Conservation (phyloP, 257 asterid species). For the Nicotiana noctiflora region DNA sequence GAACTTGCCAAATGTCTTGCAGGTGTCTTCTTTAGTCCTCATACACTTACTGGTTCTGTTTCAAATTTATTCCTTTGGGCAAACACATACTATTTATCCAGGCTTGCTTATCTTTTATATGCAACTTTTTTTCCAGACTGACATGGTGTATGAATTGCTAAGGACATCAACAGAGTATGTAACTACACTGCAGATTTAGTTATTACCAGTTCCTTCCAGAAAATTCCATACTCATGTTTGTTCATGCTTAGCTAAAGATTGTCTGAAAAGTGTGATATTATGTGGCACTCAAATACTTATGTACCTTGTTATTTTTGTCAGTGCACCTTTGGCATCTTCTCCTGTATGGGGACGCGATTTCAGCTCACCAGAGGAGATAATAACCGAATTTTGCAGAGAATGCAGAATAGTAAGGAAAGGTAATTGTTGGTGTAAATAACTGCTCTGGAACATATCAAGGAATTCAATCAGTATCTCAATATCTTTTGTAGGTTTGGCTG, state of each 20-base stretch:
- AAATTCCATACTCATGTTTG: not conserved
- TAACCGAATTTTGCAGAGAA: slow-evolving; percentile 95
- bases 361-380: slow-evolving; percentile 80
- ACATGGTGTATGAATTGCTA: slow-evolving; percentile 94
- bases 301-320: slow-evolving; percentile 28
- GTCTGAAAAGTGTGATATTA: not conserved
- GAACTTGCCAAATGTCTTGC: slow-evolving; percentile 93
- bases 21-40: slow-evolving; percentile 33
- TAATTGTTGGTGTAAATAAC: slow-evolving; percentile 16
- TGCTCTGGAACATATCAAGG: slow-evolving; percentile 11
- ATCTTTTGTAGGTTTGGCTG: slow-evolving; percentile 70
- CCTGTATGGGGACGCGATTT: slow-evolving; percentile 96
- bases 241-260: not conserved
- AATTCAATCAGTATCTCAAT: slow-evolving; percentile 3
- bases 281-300: slow-evolving; percentile 16
- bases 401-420: slow-evolving; percentile 98
- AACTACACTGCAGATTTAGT: slow-evolving; percentile 10
- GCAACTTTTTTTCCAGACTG: slow-evolving; percentile 56
- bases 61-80: not conserved
- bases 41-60: slow-evolving; percentile 7
- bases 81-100: slow-evolving; percentile 4
- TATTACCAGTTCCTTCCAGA: not conserved
- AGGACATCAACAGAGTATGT: slow-evolving; percentile 98
- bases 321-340: slow-evolving; percentile 92
- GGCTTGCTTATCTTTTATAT: slow-evolving; percentile 17